Evolutionary conservation across 192 early-diverging fungal species (phyloP).

Genomic region (Coemansia sp.): DNA sequence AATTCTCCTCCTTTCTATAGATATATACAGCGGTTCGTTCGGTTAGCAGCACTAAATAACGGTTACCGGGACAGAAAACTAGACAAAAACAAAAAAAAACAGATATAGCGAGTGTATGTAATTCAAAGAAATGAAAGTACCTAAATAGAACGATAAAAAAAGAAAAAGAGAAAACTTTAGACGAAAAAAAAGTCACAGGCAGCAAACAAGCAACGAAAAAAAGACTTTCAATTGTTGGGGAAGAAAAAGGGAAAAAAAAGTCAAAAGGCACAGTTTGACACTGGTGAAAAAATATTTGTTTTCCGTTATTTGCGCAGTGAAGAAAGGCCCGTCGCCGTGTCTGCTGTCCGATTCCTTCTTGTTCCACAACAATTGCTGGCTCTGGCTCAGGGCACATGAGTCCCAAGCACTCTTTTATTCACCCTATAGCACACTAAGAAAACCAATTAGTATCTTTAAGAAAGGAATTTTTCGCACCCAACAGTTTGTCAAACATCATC

Average conservation of each 20-base stretch:
- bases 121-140: background rate
- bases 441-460: background rate
- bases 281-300: background rate
- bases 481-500: too few relatives aligned
- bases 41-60: too few relatives aligned
- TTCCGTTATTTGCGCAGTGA: background rate
- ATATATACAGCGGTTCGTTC: slow-evolving; percentile 6
- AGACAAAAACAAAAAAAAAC: slow-evolving; percentile 6
- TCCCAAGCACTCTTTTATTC: background rate
- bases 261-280: background rate
- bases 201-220: background rate
- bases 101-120: slow-evolving; percentile 9
- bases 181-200: background rate
- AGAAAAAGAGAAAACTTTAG: background rate
- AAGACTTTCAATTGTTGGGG: background rate
- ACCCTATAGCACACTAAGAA: background rate
- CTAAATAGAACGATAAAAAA: background rate
- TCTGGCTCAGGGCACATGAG: background rate
- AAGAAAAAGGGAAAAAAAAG: background rate
- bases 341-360: too few relatives aligned
- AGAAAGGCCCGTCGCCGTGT: background rate
- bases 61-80: background rate
- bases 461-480: too few relatives aligned
- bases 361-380: too few relatives aligned
- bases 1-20: background rate